Evolutionary conservation across 768 basidiomycete genomes (phyloP).

Genomic region (Tylopilus vinaceipallidus): DNA sequence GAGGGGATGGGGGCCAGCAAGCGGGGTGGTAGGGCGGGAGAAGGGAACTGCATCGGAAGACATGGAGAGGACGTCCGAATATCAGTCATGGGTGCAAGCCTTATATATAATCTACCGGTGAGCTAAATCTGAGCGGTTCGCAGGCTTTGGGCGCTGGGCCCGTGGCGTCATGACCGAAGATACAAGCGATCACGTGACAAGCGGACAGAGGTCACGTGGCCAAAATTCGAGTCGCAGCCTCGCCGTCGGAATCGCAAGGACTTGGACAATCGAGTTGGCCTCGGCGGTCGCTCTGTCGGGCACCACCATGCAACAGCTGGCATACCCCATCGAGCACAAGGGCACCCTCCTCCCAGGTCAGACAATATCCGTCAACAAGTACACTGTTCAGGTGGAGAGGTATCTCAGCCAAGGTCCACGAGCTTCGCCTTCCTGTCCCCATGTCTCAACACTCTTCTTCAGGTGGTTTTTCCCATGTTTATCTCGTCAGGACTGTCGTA

Average conservation of each 20-base stretch:
- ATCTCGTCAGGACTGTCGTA: slow-evolving; percentile 82
- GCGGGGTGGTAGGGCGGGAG: slow-evolving; percentile 61
- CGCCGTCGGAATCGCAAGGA: neutral
- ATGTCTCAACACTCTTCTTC: slow-evolving; percentile 14
- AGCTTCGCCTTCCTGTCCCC: slow-evolving; percentile 3
- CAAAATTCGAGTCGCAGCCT: neutral
- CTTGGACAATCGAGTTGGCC: neutral
- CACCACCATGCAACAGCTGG: slow-evolving; percentile 40
- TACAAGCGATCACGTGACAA: slow-evolving; percentile 4
- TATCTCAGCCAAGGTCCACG: slow-evolving; percentile 89
- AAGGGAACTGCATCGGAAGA: slow-evolving; percentile 39
- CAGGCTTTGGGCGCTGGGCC: too few relatives aligned
- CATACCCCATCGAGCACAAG: slow-evolving; percentile 46
- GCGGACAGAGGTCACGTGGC: slow-evolving; percentile 15
- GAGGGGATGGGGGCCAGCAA: slow-evolving; percentile 30
- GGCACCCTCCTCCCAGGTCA: slow-evolving; percentile 81
- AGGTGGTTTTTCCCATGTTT: slow-evolving; percentile 99
- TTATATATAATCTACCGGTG: slow-evolving; percentile 4
- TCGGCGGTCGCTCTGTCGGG: slow-evolving; percentile 2
- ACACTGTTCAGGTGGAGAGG: slow-evolving; percentile 86
- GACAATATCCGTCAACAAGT: slow-evolving; percentile 85
- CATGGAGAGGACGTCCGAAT: slow-evolving; percentile 7
- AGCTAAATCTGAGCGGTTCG: neutral
- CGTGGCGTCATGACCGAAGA: too few relatives aligned
- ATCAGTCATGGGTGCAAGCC: slow-evolving; percentile 4